These are phyloP conservation scores for Leccinum obscurum DNA, from an alignment of 768 basidiomycete species.

Conservation along the genomic window DNA sequence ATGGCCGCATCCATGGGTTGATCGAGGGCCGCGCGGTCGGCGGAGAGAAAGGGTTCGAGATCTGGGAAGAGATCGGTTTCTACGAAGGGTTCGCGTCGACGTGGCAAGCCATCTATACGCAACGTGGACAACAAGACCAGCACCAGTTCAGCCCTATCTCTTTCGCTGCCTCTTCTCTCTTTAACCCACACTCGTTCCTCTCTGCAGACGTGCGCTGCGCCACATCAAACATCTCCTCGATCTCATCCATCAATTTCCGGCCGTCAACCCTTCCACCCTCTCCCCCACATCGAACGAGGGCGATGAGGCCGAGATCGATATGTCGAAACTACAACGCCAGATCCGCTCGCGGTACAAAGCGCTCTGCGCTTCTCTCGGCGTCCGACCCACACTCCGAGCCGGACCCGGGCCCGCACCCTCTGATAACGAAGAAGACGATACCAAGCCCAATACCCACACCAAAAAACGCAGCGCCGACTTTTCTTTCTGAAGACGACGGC, in stretches of 20 bases:
- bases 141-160: slow-evolving; percentile 11
- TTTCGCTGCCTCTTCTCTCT: no score
- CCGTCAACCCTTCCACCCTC: slow-evolving; percentile 59
- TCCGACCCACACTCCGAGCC: slow-evolving; percentile 48
- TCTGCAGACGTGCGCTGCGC: slow-evolving; percentile 51
- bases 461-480: not conserved
- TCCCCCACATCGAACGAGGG: slow-evolving; percentile 9
- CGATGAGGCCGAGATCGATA: slow-evolving; percentile 52
- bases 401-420: slow-evolving; percentile 19
- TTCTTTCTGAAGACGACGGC: slow-evolving; percentile 10
- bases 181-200: slow-evolving; percentile 1
- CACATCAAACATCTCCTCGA: slow-evolving; percentile 72
- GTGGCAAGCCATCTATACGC: slow-evolving; percentile 43
- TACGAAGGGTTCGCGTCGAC: slow-evolving; percentile 83
- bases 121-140: no score
- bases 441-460: no score
- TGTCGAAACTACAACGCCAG: slow-evolving; percentile 73
- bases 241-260: slow-evolving; percentile 75
- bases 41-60: slow-evolving; percentile 87
- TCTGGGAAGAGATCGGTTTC: slow-evolving; percentile 97
- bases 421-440: not conserved
- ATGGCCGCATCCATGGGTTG: slow-evolving; percentile 70
- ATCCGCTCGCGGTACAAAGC: slow-evolving; percentile 88
- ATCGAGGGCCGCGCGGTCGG: slow-evolving; percentile 92
- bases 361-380: slow-evolving; percentile 80